Percentiles rank a stretch among this genome's conserved stretches.
Evolutionary conservation across 352 stramenopile species (phyloP).

Genomic region (Peronospora destructor): DNA sequence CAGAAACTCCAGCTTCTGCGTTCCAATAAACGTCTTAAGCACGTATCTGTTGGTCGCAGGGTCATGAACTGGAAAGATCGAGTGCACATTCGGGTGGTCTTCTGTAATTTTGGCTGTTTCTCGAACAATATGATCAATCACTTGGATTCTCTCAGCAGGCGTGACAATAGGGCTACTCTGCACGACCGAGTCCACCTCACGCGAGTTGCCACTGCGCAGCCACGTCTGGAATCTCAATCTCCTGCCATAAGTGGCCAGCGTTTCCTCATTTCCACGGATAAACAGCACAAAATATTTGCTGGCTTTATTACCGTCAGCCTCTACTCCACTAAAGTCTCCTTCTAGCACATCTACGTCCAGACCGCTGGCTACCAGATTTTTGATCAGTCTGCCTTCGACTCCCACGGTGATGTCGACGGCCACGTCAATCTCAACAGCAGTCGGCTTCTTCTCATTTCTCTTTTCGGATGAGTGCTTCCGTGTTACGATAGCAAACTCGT

Average conservation of each 20-base stretch:
- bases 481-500: slow-evolving; percentile 78
- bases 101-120: slow-evolving; percentile 59
- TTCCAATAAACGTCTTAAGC: slow-evolving; percentile 65
- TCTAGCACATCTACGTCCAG: slow-evolving; percentile 69
- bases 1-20: slow-evolving; percentile 56
- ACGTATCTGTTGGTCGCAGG: slow-evolving; percentile 61
- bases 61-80: slow-evolving; percentile 79
- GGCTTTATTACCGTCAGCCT: slow-evolving; percentile 27
- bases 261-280: slow-evolving; percentile 58
- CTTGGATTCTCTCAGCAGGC: slow-evolving; percentile 67
- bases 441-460: slow-evolving; percentile 8
- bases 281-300: slow-evolving; percentile 75
- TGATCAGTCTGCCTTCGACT: slow-evolving; percentile 40
- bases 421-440: slow-evolving; percentile 9
- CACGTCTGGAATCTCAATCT: slow-evolving; percentile 69
- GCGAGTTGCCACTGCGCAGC: slow-evolving; percentile 64
- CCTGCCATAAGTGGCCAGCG: slow-evolving; percentile 48
- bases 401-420: slow-evolving; percentile 14
- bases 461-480: slow-evolving; percentile 25
- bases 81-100: slow-evolving; percentile 46
- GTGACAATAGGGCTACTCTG: slow-evolving; percentile 52
- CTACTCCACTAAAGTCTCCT: slow-evolving; percentile 50
- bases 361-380: slow-evolving; percentile 54
- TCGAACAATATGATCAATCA: slow-evolving; percentile 79
- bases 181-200: slow-evolving; percentile 61